Percentiles rank a stretch among this genome's conserved stretches.
Evolutionary conservation across 176 grass and related monocot genomes (phyloP).

Genomic region (Oryza meridionalis): DNA sequence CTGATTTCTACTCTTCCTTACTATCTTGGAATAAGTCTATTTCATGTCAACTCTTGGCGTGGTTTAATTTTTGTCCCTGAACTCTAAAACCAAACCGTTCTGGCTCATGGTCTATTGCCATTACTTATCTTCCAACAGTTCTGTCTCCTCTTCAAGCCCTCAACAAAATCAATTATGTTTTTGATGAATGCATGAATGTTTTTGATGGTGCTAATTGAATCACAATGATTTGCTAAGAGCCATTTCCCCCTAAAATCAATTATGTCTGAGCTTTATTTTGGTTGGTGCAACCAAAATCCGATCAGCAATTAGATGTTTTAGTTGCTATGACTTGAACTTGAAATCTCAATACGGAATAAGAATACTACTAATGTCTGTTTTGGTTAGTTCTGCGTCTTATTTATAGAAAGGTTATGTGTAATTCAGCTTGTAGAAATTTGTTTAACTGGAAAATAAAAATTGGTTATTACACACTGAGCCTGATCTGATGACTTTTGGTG

Average conservation of each 20-base stretch:
- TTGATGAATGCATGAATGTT: not conserved
- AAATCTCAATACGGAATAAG: not conserved
- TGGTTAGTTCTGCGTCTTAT: not conserved
- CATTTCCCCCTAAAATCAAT: not conserved
- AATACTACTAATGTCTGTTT: slow-evolving; percentile 9
- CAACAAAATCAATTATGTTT: no score
- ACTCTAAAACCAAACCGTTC: not conserved
- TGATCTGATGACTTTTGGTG: slow-evolving; percentile 2
- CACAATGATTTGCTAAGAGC: not conserved
- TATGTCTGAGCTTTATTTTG: slow-evolving; percentile 4
- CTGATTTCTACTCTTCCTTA: not conserved
- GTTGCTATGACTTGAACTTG: slow-evolving; percentile 24
- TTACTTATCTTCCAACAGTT: not conserved
- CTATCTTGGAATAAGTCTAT: not conserved
- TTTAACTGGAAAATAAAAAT: not conserved
- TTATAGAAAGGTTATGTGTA: slow-evolving; percentile 3
- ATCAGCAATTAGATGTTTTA: not conserved
- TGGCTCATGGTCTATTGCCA: not conserved
- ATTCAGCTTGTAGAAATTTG: not conserved
- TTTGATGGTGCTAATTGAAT: not conserved
- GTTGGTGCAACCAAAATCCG: not conserved
- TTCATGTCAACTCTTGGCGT: not conserved
- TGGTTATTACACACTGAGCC: not conserved
- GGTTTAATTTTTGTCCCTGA: not conserved
- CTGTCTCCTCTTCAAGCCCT: not conserved